Base-by-base conservation (phyloP, 2,329 filamentous ascomycete genomes). In the Xylaria sp. region DNA sequence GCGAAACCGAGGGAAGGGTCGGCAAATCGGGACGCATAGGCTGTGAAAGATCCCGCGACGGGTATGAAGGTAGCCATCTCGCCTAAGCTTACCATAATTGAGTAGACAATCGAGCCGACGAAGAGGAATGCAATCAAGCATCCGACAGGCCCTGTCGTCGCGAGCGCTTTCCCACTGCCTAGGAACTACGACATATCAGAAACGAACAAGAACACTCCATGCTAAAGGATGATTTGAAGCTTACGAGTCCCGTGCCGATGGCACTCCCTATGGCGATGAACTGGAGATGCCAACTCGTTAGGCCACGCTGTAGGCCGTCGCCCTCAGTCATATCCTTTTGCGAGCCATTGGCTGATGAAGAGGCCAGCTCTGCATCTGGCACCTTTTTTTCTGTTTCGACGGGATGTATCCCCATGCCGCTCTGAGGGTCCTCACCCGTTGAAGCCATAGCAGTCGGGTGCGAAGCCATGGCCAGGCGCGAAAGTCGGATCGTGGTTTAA, bases 21-120 rank as follows among this genome's bases (percentile, higher is more conserved):
- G 66, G 93, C 86, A 74, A 95, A 93, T 20, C 92, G 90, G 46
- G 89, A 86, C 26, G 92, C 91, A 74, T 94, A 95, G 49, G 89
- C 86, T 36, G 91, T 92, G 77, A 94, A 94, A 48, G 91, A 90
- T 66, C 92, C 93, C 23, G 90, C 84, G 42, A 94, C 89, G 6
- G 93, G 93, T 33, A 94, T 89, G 74, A 90, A 93, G 11, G 92
- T 90, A 10, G 92, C 90, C 85, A 96, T 91, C 81, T 97, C 89
- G 59, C 88, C 88, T 38, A 91, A 81, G 54, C 85, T 85, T 57
- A 85, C 84, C 90, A 95, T 94, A 80, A 94, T 89, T 4, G 89
- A 89, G 82, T 88, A 95, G 57, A 95, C 87, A 67, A 94, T 87
- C 17, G 87, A 84, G 60, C 91, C 92, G 76, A 94, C 86, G 70